Base-by-base conservation (phyloP, 2,329 filamentous ascomycete species). In the Pseudocercospora fuligena region DNA sequence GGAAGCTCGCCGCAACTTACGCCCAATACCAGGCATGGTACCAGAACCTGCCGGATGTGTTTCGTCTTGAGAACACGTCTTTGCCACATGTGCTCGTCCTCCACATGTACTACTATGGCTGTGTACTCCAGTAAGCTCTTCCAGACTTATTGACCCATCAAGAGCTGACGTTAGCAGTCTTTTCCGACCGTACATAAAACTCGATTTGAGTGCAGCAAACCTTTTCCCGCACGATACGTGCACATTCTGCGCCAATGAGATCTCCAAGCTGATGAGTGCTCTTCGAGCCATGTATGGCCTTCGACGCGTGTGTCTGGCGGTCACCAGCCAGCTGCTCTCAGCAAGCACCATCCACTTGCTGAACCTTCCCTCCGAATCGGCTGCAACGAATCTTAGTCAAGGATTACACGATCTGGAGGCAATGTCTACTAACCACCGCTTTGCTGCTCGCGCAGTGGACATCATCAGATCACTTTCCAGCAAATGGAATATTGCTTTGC, bases 11-110 rank as follows among this genome's bases (percentile, higher is more conserved):
- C 8, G 84, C 82, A 57, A 87, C 87, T 27, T 92, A 93, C 70
- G 87, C 85, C 0, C 85, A 89, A 70, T 93, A 91, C 71, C 82
- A 91, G 16, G 85, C 87, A 61, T 93, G 90, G 90, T 92, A 92
- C 75, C 86, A 87, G 65, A 82, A 81, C 27, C 86, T 93, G 66
- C 90, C 90, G 0, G 84, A 87, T 66, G 85, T 87, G 1, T 80
- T 93, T 59, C 82, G 86, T 23, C 77, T 92, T 2, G 88, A 88
- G 1, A 86, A 90, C 66, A 91, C 89, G 70, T 91, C 91, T 61
- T 90, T 90, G 2, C 90, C 91, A 11, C 88, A 91, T 54, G 89
- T 92, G 40, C 79, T 93, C 21, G 89, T 91, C 67, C 85, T 90
- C 43, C 77, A 78, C 66, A 78, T 78, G 75, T 78, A 76, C 57